These are phyloP conservation scores for Penicillium lividum DNA, from an alignment of 495 filamentous ascomycete genomes.

Conservation along the genomic window DNA sequence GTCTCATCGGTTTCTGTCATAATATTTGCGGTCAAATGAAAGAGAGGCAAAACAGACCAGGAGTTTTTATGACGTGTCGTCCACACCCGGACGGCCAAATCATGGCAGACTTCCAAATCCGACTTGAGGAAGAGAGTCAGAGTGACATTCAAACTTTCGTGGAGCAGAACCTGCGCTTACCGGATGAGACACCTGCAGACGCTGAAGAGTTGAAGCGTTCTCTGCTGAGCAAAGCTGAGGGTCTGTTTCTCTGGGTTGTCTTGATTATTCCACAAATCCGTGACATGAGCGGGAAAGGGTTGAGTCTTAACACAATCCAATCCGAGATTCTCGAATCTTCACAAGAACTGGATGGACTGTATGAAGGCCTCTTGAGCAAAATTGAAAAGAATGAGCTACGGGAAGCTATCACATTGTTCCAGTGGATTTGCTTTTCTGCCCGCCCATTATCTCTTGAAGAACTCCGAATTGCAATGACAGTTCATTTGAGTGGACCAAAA, in stretches of 20 bases:
- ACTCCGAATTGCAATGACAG: slow-evolving; percentile 1
- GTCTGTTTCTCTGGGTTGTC: neutral
- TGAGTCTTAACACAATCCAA: neutral
- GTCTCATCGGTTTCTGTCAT: too few relatives aligned
- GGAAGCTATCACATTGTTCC: neutral
- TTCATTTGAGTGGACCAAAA: neutral
- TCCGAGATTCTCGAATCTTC: neutral
- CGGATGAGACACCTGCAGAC: neutral
- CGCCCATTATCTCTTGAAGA: neutral
- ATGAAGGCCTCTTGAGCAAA: neutral
- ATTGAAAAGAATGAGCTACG: neutral
- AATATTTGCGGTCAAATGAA: too few relatives aligned
- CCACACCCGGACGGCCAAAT: neutral
- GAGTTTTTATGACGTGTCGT: neutral
- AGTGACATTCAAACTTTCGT: neutral
- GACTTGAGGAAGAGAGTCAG: neutral
- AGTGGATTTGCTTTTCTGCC: neutral
- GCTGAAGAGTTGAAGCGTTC: neutral
- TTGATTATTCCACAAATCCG: neutral
- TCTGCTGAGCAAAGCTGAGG: neutral
- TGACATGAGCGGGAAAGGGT: neutral
- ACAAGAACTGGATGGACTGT: neutral
- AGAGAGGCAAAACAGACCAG: neutral
- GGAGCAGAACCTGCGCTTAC: neutral
- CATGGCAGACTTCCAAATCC: neutral